These are phyloP conservation scores for Brassica incana DNA, from an alignment of 345 rosid genomes.

Conservation along the genomic window DNA sequence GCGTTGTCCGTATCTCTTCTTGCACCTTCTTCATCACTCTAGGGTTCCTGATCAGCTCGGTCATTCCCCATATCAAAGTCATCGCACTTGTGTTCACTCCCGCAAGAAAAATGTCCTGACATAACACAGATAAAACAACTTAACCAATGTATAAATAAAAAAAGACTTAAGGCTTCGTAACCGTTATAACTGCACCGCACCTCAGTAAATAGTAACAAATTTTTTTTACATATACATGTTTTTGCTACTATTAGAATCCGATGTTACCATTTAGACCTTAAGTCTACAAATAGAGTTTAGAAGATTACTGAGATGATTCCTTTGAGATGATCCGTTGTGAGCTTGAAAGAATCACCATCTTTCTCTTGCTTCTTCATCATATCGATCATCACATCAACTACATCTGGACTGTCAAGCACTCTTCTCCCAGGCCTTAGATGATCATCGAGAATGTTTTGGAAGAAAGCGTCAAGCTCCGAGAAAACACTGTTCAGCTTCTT, in stretches of 20 bases:
- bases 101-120: slow-evolving; percentile 48
- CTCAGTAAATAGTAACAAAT: too few species aligned
- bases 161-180: too few species aligned
- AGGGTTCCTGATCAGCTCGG: slow-evolving; percentile 41
- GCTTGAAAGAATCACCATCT: slow-evolving; percentile 7
- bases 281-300: neutral
- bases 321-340: slow-evolving; percentile 48
- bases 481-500: slow-evolving; percentile 19
- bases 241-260: neutral
- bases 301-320: slow-evolving; percentile 51
- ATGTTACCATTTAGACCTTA: too few species aligned
- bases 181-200: neutral
- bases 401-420: slow-evolving; percentile 30
- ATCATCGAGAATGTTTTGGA: slow-evolving; percentile 32
- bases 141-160: neutral
- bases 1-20: slow-evolving; percentile 37
- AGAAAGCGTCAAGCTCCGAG: slow-evolving; percentile 31
- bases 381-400: slow-evolving; percentile 49
- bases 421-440: slow-evolving; percentile 28
- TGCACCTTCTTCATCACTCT: slow-evolving; percentile 47
- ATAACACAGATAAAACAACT: neutral
- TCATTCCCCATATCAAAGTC: slow-evolving; percentile 47
- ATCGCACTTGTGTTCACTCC: slow-evolving; percentile 45
- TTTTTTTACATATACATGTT: too few species aligned
- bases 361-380: slow-evolving; percentile 38